Conservation (phyloP, 768 basidiomycete genomes). For the Pleurotus salmoneostramineus region DNA sequence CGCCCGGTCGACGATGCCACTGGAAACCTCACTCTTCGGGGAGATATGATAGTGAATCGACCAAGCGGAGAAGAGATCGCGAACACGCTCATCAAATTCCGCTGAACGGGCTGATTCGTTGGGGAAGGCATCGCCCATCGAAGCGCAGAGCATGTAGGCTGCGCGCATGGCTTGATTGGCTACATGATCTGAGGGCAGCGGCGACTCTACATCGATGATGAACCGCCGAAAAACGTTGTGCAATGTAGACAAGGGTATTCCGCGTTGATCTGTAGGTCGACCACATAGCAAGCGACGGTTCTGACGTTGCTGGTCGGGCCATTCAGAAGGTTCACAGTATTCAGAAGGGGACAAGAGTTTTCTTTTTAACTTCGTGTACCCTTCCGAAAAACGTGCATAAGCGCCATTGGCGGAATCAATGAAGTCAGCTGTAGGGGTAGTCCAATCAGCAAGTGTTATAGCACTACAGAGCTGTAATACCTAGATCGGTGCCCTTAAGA, state of each 20-base stretch:
- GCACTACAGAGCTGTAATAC: too few relatives aligned
- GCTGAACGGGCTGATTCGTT: not conserved
- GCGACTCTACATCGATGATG: not conserved
- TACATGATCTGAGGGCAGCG: not conserved
- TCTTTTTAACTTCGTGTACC: not conserved
- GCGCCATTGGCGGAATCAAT: not conserved
- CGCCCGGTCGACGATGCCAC: not conserved
- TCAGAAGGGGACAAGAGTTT: not conserved
- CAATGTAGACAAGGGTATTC: not conserved
- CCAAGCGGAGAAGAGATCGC: not conserved
- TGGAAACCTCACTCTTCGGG: not conserved
- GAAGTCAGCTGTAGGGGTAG: not conserved
- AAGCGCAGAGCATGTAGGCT: not conserved
- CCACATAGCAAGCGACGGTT: not conserved
- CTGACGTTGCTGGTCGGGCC: not conserved
- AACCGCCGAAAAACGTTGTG: constrained; percentile 2
- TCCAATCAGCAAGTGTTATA: too few relatives aligned
- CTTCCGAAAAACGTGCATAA: not conserved
- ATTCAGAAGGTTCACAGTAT: not conserved
- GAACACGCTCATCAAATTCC: not conserved
- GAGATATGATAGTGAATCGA: not conserved
- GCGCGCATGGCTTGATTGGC: not conserved
- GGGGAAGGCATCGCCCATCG: constrained; percentile 1
- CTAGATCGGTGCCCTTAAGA: too few relatives aligned
- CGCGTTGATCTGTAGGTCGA: not conserved